Evolutionary conservation across 148 eudicot species (phyloP).

Genomic region (Bassia scoparia): DNA sequence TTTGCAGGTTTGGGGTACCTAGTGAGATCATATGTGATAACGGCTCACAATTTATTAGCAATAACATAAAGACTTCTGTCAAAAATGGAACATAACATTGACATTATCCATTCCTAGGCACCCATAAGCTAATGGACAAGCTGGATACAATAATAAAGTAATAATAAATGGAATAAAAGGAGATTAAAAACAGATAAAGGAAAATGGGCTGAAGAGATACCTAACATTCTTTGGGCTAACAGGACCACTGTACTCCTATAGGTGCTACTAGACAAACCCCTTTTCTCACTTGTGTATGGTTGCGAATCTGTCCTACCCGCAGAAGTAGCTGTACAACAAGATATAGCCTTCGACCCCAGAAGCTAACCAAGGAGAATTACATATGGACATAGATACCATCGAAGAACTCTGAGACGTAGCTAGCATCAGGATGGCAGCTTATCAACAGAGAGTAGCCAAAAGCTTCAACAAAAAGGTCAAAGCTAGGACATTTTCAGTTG

Average conservation of each 20-base stretch:
- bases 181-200: not conserved
- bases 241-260: constrained; percentile 10
- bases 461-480: no score
- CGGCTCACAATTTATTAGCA: no score
- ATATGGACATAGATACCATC: not conserved
- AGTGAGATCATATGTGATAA: no score
- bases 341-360: not conserved
- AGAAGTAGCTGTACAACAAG: not conserved
- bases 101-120: not conserved
- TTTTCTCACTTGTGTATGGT: no score
- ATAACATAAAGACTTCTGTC: not conserved
- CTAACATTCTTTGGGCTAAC: not conserved
- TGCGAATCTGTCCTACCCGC: not conserved
- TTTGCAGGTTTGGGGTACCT: no score
- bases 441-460: no score
- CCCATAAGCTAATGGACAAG: not conserved
- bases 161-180: not conserved
- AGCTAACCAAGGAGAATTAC: not conserved
- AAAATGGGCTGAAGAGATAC: not conserved
- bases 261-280: not conserved
- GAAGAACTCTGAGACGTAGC: not conserved
- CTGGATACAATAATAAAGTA: not conserved
- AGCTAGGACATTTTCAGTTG: no score
- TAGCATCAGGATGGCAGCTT: no score
- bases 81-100: no score